Evolutionary conservation across 805 yeast genomes (phyloP), one percentile per base, ranked within the genome.

Genomic region (Wickerhamiella musiphila): DNA sequence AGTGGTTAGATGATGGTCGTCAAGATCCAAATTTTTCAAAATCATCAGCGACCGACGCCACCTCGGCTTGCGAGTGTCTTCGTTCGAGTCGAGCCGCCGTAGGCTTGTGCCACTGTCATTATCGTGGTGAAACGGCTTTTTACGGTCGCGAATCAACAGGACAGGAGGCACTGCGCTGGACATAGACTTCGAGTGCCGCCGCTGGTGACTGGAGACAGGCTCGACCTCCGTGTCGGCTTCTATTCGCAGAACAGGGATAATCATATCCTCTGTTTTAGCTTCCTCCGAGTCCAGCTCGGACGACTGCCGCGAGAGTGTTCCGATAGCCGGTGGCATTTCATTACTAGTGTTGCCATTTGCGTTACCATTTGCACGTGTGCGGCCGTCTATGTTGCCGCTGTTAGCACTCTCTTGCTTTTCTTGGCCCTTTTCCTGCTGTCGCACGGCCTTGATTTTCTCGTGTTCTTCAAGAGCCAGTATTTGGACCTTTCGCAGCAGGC

Each of bases 401-500:
- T 13, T 9, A 22, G n/a, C 10, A 22, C 6, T 6, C 11, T 5
- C 24, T 13, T 22, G 24, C 21, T 19, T 19, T 6, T 19, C 21
- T 19, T 19, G 9, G 9, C 9, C 9, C 6, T 7, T 9, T n/a
- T 18, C 26, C 5, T 15, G 13, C 6, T 10, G 17, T 16, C 12
- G 18, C 13, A n/a, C 26, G 17, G 10, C 28, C 24, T 24, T 24
- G 29, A 27, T 30, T 11, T 6, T 4, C 23, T 45, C 53, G 35
- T 53, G 54, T 33, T 47, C 48, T 13, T 38, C 35, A 13, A 52
- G 43, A 4, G 58, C 57, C n/a, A 44, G 41, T 6, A 34, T 35
- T 39, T 53, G 55, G 12, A 52, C 49, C 11, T 47, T 41, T 38
- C 86, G 82, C 36, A 84, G 58, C 27, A 86, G 63, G 50, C 73